Evolutionary conservation across 106 monocot species (phyloP).

Genomic region (Phalaenopsis equestris): DNA sequence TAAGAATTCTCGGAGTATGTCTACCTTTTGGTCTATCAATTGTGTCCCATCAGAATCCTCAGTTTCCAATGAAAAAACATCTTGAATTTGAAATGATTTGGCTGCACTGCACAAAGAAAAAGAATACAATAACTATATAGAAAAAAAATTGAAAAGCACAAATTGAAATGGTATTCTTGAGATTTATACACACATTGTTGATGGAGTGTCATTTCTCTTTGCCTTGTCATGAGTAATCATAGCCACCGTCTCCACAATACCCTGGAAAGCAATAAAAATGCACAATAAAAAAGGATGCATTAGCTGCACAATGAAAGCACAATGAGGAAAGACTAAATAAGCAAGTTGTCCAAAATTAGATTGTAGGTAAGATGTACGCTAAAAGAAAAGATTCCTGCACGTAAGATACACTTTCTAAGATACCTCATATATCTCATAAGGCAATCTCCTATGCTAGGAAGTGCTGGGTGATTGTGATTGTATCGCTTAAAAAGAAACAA

Average conservation of each 20-base stretch:
- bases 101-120: constrained; percentile 36
- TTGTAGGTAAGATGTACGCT: neutral
- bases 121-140: neutral
- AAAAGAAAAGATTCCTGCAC: neutral
- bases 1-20: neutral
- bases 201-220: constrained; percentile 71
- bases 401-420: neutral
- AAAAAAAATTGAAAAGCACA: neutral
- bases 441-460: neutral
- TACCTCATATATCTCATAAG: neutral
- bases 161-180: constrained; percentile 18
- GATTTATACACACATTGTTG: constrained; percentile 44
- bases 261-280: constrained; percentile 31
- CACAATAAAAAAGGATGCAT: neutral
- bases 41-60: constrained; percentile 85
- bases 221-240: constrained; percentile 83
- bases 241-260: constrained; percentile 89
- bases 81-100: constrained; percentile 77
- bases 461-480: neutral
- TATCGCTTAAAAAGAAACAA: no score
- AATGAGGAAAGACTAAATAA: neutral
- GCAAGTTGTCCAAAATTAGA: neutral
- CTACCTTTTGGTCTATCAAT: constrained; percentile 92
- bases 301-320: neutral
- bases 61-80: constrained; percentile 69